Evolutionary conservation across 2,329 filamentous ascomycete species (phyloP).

Genomic region (Huntiella moniliformis): DNA sequence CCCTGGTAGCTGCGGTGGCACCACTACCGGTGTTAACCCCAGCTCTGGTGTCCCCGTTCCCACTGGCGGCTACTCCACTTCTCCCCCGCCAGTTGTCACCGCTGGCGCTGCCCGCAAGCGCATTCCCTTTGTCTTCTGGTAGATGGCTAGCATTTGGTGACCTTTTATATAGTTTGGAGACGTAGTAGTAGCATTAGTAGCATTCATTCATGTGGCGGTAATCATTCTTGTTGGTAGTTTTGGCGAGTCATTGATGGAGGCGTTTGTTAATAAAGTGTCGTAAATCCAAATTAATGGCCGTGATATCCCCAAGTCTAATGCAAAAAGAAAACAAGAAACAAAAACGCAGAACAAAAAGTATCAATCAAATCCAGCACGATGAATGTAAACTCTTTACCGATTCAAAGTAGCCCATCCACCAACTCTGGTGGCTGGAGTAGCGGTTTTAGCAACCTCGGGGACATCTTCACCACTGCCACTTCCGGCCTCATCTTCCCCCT

Average conservation of each 20-base stretch:
- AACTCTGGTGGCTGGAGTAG: slow-evolving; percentile 4
- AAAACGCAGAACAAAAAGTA: background rate
- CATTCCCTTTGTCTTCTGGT: background rate
- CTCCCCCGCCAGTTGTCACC: slow-evolving; percentile 3
- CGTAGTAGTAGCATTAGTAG: background rate
- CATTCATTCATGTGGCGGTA: background rate
- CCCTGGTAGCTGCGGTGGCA: background rate
- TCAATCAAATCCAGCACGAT: background rate
- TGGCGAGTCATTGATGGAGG: background rate
- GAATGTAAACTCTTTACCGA: slow-evolving; percentile 1
- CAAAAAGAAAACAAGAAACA: background rate
- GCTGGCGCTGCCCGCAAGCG: slow-evolving; percentile 5
- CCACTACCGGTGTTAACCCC: background rate
- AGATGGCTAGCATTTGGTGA: background rate
- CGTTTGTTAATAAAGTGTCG: background rate
- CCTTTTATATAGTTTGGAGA: background rate
- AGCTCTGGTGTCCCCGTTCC: background rate
- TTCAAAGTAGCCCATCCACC: slow-evolving; percentile 11
- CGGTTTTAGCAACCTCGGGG: background rate
- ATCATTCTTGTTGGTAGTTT: background rate
- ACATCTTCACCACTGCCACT: background rate
- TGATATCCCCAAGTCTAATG: background rate
- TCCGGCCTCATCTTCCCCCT: background rate
- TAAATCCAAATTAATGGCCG: background rate
- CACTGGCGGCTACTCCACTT: background rate